Base-by-base conservation (phyloP, 306 rosid species). In the Castanea mollissima region DNA sequence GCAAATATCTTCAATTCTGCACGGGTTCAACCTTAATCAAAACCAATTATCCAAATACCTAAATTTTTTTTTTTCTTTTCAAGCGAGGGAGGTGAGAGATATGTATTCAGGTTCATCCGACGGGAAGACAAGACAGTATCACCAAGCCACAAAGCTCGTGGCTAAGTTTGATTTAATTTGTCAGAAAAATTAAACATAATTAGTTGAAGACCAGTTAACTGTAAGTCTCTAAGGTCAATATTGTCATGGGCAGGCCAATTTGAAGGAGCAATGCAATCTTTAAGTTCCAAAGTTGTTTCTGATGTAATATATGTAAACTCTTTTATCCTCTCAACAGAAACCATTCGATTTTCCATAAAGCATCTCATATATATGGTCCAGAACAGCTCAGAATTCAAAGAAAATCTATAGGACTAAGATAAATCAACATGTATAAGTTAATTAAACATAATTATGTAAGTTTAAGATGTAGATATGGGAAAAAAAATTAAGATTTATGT, bases 161-260 rank as follows among this genome's bases (percentile, higher is more conserved):
- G 29, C 29, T 27, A 27, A 27, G 2, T 60, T 76, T 20, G 73
- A 69, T 35, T 54, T 70, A 35, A 20, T 68, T 11, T 68, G n/a
- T 59, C 63, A 75, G 52, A 68, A 74, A 18, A 27, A 9, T 2
- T 70, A 1, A 27, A 11, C 0, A 29, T 14, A 60, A 38, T 27
- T 15, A 20, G 13, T 10, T n/a, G 82, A 46, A 68, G 38, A 21
- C 15, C 35, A 23, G 18, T 80, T 85, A 90, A 97, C 92, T 87
- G 91, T 85, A 94, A 85, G 79, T 92, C 95, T 74, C 84, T 84
- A 78, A 94, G 87, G 74, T 87, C 89, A 70, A 94, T 93, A 75
- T 92, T 81, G 72, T 97, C 99, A 11, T 84, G 93, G 55, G 85
- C 58, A 1, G 99, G 97, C 99, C 99, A 94, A 80, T 83, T 90